Percentiles rank a stretch among this genome's conserved stretches.
Evolutionary conservation across 2,329 filamentous ascomycete genomes (phyloP).

Genomic region (Sclerotinia borealis): DNA sequence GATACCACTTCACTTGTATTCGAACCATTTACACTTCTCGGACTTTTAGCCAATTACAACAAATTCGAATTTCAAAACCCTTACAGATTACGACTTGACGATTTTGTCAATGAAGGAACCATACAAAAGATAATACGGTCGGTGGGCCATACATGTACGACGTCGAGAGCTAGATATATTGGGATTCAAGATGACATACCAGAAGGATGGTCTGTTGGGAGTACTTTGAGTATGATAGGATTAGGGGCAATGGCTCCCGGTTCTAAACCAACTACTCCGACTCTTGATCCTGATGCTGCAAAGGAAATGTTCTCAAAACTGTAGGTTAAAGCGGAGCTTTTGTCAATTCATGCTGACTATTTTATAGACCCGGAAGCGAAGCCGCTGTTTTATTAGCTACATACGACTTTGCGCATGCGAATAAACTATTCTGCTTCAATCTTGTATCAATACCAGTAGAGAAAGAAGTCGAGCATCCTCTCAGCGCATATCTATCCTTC

Average conservation of each 20-base stretch:
- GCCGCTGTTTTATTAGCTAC: conserved; percentile 76
- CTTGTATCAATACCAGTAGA: conserved; percentile 61
- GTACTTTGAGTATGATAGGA: conserved; percentile 77
- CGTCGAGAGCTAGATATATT: conserved; percentile 68
- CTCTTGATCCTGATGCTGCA: conserved; percentile 69
- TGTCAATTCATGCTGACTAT: conserved; percentile 21
- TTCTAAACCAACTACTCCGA: conserved; percentile 53
- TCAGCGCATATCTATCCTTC: conserved; percentile 78
- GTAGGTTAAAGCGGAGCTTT: conserved; percentile 44
- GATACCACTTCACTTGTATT: conserved; percentile 58
- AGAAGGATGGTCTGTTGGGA: conserved; percentile 79
- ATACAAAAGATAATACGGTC: conserved; percentile 77
- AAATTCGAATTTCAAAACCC: conserved; percentile 99
- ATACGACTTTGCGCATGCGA: conserved; percentile 90
- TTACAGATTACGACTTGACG: conserved; percentile 83
- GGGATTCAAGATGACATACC: conserved; percentile 85
- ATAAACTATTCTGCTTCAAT: conserved; percentile 90
- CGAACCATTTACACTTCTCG: conserved; percentile 75
- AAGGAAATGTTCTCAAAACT: conserved; percentile 75
- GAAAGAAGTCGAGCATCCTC: conserved; percentile 63
- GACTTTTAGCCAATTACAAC: conserved; percentile 93
- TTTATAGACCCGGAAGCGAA: conserved; percentile 64
- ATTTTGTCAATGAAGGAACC: conserved; percentile 87
- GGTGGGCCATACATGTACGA: conserved; percentile 65
- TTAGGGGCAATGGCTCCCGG: conserved; percentile 69